Percentiles rank a stretch among this genome's conserved stretches.
phyloP scores from a whole-genome alignment of 1,139 yeast genomes.

The Suhomyces wounanorum region DNA sequence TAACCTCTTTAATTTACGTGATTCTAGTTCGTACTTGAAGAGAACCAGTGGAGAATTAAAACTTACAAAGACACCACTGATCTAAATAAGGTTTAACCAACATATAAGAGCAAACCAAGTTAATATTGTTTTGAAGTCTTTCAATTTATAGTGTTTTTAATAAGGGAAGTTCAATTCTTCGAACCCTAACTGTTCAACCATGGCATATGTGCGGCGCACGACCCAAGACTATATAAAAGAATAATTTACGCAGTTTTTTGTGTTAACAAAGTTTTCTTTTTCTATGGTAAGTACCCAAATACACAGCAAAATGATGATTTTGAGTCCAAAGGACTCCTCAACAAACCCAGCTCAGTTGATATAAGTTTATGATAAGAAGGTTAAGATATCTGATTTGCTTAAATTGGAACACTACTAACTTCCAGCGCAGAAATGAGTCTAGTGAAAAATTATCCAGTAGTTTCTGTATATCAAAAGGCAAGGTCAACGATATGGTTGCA shows the following conservation, averaged over 20 bases:
- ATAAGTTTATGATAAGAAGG: conserved; percentile 52
- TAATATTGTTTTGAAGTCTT: neutral
- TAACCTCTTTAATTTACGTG: too few species aligned
- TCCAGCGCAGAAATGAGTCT: neutral
- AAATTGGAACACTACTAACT: conserved; percentile 12
- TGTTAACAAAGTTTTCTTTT: neutral
- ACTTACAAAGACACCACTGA: too few species aligned
- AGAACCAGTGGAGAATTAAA: too few species aligned
- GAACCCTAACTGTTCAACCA: too few species aligned
- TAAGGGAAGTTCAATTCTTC: too few species aligned
- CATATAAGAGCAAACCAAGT: too few species aligned
- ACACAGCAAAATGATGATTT: conserved; percentile 36
- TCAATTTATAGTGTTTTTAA: neutral
- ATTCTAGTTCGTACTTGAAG: neutral
- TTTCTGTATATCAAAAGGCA: too few species aligned
- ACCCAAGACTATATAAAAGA: conserved; percentile 4
- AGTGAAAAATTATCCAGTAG: too few species aligned
- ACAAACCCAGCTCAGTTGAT: conserved; percentile 58
- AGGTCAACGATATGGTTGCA: too few species aligned
- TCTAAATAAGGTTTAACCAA: too few species aligned
- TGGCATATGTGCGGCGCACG: neutral
- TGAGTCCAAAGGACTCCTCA: conserved; percentile 46
- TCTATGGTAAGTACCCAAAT: conserved; percentile 2
- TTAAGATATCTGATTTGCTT: conserved; percentile 35
- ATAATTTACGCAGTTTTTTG: neutral